Conservation (phyloP, 2,329 filamentous ascomycete species). For the Aspergillus unguis region DNA sequence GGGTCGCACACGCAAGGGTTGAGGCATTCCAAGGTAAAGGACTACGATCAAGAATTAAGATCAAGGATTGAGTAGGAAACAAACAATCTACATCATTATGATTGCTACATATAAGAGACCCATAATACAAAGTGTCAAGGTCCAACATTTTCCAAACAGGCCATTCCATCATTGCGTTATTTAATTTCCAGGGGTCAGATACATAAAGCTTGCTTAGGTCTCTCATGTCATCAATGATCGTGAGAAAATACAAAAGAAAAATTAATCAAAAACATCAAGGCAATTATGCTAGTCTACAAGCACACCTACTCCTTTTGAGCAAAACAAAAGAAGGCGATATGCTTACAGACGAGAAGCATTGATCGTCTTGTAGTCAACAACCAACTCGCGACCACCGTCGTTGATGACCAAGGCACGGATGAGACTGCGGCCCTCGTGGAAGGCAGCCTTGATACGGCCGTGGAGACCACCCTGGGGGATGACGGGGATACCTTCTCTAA, state of each 20-base stretch:
- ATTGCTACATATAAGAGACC: constrained; percentile 20
- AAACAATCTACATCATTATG: constrained; percentile 19
- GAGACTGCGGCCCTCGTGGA: not conserved
- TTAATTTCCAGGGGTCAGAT: constrained; percentile 14
- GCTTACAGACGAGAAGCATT: constrained; percentile 68
- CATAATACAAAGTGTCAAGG: constrained; percentile 15
- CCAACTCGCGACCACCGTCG: not conserved
- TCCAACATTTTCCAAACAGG: constrained; percentile 16
- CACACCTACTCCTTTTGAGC: constrained; percentile 4
- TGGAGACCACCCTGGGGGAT: not conserved
- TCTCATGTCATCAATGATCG: constrained; percentile 20
- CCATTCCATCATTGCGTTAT: constrained; percentile 20
- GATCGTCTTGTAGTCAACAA: constrained; percentile 83
- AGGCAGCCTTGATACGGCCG: constrained; percentile 1
- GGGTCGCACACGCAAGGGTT: too few species aligned
- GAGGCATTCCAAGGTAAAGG: too few species aligned
- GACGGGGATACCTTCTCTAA: not conserved
- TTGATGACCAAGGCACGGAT: not conserved
- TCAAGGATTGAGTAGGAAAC: not conserved
- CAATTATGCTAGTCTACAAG: not conserved
- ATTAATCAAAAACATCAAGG: constrained; percentile 8
- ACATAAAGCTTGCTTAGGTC: constrained; percentile 14
- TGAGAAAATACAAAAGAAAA: constrained; percentile 9
- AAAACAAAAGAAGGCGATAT: constrained; percentile 4
- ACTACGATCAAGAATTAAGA: too few species aligned